Evolutionary conservation across 805 yeast genomes (phyloP).

Genomic region (Candida boidinii): DNA sequence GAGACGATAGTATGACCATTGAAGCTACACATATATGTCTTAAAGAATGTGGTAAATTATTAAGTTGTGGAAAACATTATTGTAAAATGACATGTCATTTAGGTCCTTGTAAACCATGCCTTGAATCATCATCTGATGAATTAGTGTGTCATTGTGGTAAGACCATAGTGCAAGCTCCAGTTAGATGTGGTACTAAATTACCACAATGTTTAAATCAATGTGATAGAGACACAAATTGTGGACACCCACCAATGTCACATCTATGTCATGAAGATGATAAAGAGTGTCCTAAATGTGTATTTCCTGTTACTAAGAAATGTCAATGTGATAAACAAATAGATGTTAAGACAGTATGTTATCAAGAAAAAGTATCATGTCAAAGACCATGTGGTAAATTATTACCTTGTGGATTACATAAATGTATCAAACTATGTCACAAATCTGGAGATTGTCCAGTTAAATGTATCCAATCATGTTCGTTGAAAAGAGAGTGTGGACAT

Average conservation of each 20-base stretch:
- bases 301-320: constrained; percentile 19
- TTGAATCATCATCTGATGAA: constrained; percentile 75
- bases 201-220: constrained; percentile 65
- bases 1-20: constrained; percentile 46
- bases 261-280: constrained; percentile 61
- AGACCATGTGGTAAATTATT: constrained; percentile 46
- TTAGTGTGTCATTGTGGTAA: constrained; percentile 73
- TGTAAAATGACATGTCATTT: constrained; percentile 69
- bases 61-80: constrained; percentile 57
- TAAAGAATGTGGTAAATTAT: constrained; percentile 49
- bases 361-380: constrained; percentile 61
- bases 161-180: constrained; percentile 74
- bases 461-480: constrained; percentile 56
- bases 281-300: constrained; percentile 73
- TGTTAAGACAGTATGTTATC: constrained; percentile 65
- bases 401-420: constrained; percentile 40
- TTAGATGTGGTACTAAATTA: constrained; percentile 68
- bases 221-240: constrained; percentile 48
- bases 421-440: constrained; percentile 47
- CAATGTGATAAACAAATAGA: constrained; percentile 22
- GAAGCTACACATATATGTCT: constrained; percentile 75
- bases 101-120: constrained; percentile 74
- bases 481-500: constrained; percentile 59
- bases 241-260: constrained; percentile 64
- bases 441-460: constrained; percentile 49